Base-by-base conservation (phyloP, 192 early-diverging fungal genomes). In the Pilobolus umbonatus region DNA sequence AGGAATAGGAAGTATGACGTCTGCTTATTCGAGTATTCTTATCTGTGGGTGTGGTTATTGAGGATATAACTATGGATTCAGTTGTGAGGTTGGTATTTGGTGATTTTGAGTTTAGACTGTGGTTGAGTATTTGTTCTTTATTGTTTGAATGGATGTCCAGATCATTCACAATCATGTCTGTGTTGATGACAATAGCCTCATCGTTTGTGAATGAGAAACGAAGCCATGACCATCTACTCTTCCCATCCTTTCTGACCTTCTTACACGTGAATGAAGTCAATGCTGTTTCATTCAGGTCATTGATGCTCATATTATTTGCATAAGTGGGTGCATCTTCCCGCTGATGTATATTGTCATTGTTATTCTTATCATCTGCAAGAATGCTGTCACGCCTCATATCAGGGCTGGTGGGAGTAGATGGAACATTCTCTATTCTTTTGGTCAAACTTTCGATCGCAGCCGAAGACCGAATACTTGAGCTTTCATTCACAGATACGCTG, bases 371-470 rank as follows among this genome's bases (percentile, higher is more conserved):
- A 30, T 29, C 29, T 6, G 29, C 26, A 29, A 1, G 10, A 52
- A 22, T 19, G 8, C 21, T 19, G 21, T 52, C 48, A n/a, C 19
- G 26, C 12, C n/a, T 15, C 30, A 30, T 3, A 28, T 42, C 39
- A 4, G 14, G 19, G 12, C 5, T 42, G 3, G 12, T 17, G 3
- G 39, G 14, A 12, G 39, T 12, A 1, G 19, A 30, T 17, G 30
- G 30, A 0, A 45, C 24, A 15, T 48, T 26, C 25, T 49, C 47
- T 19, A 35, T 54, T 25, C 32, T 1, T 19, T 21, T 24, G 0
- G 52, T 36, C 25, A 54, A 54, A 34, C 32, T 54, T 19, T 54
- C 52, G 15, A 54, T 22, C 2, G 47, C 47, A 54, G 32, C 32
- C 15, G 32, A 10, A 0, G 52, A 54, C 0, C 39, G 39, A 42